Evolutionary conservation across 1,284 basidiomycete genomes (phyloP), one percentile per base, ranked within the genome.

Genomic region (Sutorius eximius): DNA sequence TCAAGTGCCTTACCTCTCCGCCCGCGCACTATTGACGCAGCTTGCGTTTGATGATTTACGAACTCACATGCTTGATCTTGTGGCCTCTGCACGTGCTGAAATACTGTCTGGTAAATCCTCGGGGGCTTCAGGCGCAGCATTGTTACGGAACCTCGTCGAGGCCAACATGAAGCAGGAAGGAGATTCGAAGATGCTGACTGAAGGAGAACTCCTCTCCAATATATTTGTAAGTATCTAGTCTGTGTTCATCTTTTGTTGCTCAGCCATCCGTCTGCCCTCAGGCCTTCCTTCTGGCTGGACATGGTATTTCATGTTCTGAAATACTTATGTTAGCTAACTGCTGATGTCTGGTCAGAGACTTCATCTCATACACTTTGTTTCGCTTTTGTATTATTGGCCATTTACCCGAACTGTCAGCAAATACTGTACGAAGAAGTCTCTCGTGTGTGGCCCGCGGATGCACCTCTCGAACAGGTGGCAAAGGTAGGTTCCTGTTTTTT

Each of bases 331-430:
- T 9, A 12, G 3, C 20, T 2, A 13, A 15, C 24, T 18, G 22
- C 24, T 68, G 7, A 68, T 22, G 2, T 41, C 12, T 4, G 13
- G 4, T 2, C 3, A 79, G 77, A 79, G 64, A 80, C 77, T 0
- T 73, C 74, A 0, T 69, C 78, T 7, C 77, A 81, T 56, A 69
- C 77, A 0, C 64, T 80, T 5, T 71, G 69, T 37, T 80, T 79
- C 37, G 63, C 70, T 1, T 56, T 79, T 12, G 64, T 61, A 1
- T 62, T 78, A n/a, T 60, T 82, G 5, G 81, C 81, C 0, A 61
- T 80, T 13, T 65, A 80, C 59, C 77, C 77, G 2, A 74, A 77
- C 1, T 65, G 70, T 20, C 81, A 82, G 57, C 65, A 71, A 18
- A 76, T 71, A 49, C 47, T 80, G 0, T 75, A 73, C 45, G 70